Conservation (phyloP, 1,284 basidiomycete species). For the Pseudozyma thailandica region DNA sequence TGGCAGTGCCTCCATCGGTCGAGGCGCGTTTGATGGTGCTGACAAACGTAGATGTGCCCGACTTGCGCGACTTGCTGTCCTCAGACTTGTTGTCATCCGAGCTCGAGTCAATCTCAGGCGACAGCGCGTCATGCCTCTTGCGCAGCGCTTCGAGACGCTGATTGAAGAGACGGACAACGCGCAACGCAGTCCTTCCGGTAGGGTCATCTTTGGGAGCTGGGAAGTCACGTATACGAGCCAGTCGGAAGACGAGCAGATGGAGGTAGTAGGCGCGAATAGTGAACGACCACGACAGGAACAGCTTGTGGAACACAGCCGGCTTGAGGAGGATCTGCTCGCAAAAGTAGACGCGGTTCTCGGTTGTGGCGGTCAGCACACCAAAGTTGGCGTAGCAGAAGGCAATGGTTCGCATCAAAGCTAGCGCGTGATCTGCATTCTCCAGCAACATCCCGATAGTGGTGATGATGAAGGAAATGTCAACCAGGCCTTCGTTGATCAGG, state of each 20-base stretch:
- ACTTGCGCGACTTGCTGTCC: slow-evolving; percentile 36
- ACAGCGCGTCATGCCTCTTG: slow-evolving; percentile 56
- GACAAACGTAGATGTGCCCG: slow-evolving; percentile 55
- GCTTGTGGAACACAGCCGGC: slow-evolving; percentile 59
- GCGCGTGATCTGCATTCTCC: slow-evolving; percentile 61
- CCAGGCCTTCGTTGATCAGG: slow-evolving; percentile 44
- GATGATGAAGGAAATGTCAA: slow-evolving; percentile 63
- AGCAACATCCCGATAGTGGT: slow-evolving; percentile 58
- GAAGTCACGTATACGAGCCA: slow-evolving; percentile 61
- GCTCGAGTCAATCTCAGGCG: slow-evolving; percentile 50
- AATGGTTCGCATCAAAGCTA: slow-evolving; percentile 64
- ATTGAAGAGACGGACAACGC: slow-evolving; percentile 55
- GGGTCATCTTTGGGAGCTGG: slow-evolving; percentile 49
- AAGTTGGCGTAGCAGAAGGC: slow-evolving; percentile 66
- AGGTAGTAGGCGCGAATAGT: slow-evolving; percentile 65
- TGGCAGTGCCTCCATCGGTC: slow-evolving; percentile 26
- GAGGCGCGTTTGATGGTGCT: slow-evolving; percentile 63
- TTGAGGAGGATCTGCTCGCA: slow-evolving; percentile 63
- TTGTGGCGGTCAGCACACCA: slow-evolving; percentile 53
- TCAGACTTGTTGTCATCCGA: slow-evolving; percentile 53
- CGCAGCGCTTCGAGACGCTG: slow-evolving; percentile 58
- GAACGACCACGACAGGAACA: slow-evolving; percentile 66
- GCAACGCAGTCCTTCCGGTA: slow-evolving; percentile 48
- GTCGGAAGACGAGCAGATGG: slow-evolving; percentile 63
- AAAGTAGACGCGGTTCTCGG: slow-evolving; percentile 53